phyloP scores from a whole-genome alignment of 768 basidiomycete species.

The Hydnum rufescens region DNA sequence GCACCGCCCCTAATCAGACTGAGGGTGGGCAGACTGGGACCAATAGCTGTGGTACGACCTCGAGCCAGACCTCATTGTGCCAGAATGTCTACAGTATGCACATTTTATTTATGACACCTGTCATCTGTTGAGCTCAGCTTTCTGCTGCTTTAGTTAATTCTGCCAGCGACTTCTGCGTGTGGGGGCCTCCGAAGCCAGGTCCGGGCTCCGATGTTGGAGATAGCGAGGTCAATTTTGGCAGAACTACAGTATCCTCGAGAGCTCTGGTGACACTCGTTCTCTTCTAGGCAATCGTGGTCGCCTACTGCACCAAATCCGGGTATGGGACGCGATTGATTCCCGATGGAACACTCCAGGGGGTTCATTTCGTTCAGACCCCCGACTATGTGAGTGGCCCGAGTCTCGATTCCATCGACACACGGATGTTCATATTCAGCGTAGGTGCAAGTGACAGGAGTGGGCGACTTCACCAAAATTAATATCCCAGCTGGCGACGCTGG shows the following conservation, averaged over 20 bases:
- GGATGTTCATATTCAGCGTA: neutral
- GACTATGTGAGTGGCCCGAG: slow-evolving; percentile 9
- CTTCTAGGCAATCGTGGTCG: slow-evolving; percentile 24
- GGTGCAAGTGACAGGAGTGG: slow-evolving; percentile 22
- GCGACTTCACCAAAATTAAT: slow-evolving; percentile 32
- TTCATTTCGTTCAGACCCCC: slow-evolving; percentile 14
- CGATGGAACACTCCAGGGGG: slow-evolving; percentile 12
- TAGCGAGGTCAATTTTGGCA: slow-evolving; percentile 29
- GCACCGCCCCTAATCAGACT: slow-evolving; percentile 14
- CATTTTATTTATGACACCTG: neutral
- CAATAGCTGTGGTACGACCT: slow-evolving; percentile 39
- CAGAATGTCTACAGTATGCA: slow-evolving; percentile 32
- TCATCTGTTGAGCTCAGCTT: neutral
- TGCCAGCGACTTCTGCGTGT: slow-evolving; percentile 36
- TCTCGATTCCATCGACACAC: neutral
- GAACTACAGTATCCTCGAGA: neutral
- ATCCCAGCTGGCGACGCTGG: slow-evolving; percentile 43
- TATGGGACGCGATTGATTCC: slow-evolving; percentile 15
- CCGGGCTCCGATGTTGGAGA: slow-evolving; percentile 35
- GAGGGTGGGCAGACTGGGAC: slow-evolving; percentile 43
- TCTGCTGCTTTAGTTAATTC: neutral
- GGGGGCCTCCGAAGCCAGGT: slow-evolving; percentile 9
- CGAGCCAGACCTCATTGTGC: slow-evolving; percentile 39
- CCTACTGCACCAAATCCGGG: slow-evolving; percentile 47
- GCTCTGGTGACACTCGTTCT: neutral